These are phyloP conservation scores for Calophaca sinica DNA, from an alignment of 306 rosid species.

Conservation along the genomic window DNA sequence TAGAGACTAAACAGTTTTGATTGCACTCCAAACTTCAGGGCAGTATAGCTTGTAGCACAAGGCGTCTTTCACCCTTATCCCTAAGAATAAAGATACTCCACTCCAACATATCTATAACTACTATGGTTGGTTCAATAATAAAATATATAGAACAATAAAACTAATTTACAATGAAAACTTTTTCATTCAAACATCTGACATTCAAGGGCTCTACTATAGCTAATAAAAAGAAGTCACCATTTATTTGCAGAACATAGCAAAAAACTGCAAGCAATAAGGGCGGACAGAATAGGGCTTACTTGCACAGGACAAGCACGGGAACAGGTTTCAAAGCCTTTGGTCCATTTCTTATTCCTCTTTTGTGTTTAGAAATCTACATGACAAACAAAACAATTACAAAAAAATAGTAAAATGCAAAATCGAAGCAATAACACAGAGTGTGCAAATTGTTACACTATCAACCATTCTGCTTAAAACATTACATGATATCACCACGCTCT, in stretches of 20 bases:
- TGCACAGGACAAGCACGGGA: constrained; percentile 81
- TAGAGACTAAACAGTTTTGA: background rate
- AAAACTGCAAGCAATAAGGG: constrained; percentile 1
- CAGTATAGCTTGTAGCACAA: constrained; percentile 9
- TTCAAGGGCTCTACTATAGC: constrained; percentile 9
- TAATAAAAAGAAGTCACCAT: background rate
- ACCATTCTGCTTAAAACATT: background rate
- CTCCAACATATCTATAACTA: constrained; percentile 9
- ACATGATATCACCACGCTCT: background rate
- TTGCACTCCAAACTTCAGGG: background rate
- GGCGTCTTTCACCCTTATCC: constrained; percentile 13
- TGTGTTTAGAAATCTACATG: constrained; percentile 63
- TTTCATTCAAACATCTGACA: background rate
- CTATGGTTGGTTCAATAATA: constrained; percentile 3
- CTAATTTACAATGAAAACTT: background rate
- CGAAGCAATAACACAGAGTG: background rate
- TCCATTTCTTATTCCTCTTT: constrained; percentile 79
- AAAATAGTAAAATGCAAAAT: background rate
- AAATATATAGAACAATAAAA: background rate
- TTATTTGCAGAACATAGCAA: constrained; percentile 24
- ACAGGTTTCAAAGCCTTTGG: constrained; percentile 84
- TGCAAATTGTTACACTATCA: constrained; percentile 20
- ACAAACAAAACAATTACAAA: constrained; percentile 14
- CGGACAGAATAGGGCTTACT: constrained; percentile 56
- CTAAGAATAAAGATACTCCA: constrained; percentile 16